Evolutionary conservation across 1,284 basidiomycete species (phyloP), one percentile per base, ranked within the genome.

Genomic region (Heliocybe sulcata): DNA sequence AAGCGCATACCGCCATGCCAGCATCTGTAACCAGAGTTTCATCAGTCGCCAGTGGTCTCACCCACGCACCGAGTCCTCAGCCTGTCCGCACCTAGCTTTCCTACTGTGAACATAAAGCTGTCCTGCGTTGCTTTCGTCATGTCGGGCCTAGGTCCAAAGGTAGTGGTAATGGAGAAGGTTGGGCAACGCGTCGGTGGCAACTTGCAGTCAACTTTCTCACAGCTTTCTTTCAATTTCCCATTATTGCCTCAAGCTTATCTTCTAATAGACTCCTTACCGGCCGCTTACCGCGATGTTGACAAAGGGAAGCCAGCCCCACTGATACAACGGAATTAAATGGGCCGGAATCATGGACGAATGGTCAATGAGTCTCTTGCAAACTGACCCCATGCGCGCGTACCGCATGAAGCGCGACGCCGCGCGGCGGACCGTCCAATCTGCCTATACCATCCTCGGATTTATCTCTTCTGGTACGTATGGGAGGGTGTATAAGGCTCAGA

Each of bases 381-480:
- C 69, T 59, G 88, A 92, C 64, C 79, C 86, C 2, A 95, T 95
- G 93, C 82, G 84, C 56, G 73, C 83, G n/a, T 96, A 94, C 67
- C 84, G 92, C 33, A 77, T 82, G 19, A 90, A 86, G 66, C 80
- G 87, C 57, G 92, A 95, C 65, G 72, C 75, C 2, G 76, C 82
- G 9, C 83, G 85, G 55, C 76, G 75, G 26, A 77, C 81, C 1
- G 91, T 94, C 11, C 73, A 83, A 11, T 84, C 83, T 54, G 92
- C 90, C 67, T 99, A 99, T 73, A 78, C 81, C 56, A 97, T 99
- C 61, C 79, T 97, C 2, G 97, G 97, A 8, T 99, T 99, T 73
- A 94, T 99, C 61, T 97, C 94, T 8, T 96, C 94, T 2, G 96
- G 96, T 19, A 99, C 97, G 0, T 99, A 99, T 65, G 97, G 97